phyloP scores from a whole-genome alignment of 345 rosid genomes.

The Erysimum cheiranthoides region DNA sequence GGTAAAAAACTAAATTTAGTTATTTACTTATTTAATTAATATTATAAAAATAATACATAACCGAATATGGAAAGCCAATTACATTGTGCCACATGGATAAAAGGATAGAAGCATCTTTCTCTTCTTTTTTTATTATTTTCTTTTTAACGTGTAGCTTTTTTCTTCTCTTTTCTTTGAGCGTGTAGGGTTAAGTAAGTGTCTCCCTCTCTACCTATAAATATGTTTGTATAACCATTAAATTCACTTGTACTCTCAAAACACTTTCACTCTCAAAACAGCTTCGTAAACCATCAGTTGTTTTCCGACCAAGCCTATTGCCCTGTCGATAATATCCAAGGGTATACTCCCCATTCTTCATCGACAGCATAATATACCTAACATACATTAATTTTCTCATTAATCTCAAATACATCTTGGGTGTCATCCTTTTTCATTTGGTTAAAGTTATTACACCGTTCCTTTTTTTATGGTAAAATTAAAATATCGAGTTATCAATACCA shows the following conservation, averaged over 20 bases:
- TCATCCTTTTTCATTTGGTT: slow-evolving; percentile 2
- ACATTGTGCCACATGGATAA: not conserved
- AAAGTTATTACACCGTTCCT: not conserved
- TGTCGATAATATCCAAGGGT: not conserved
- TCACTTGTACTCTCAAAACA: not conserved
- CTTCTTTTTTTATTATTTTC: not conserved
- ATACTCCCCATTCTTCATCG: not conserved
- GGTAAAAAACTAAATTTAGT: slow-evolving; percentile 14
- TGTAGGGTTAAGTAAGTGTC: slow-evolving; percentile 11
- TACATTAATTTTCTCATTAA: slow-evolving; percentile 12
- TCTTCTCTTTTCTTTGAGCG: slow-evolving; percentile 1
- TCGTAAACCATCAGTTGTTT: slow-evolving; percentile 19
- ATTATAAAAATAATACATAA: not conserved
- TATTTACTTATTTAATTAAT: slow-evolving; percentile 11
- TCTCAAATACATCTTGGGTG: slow-evolving; percentile 5
- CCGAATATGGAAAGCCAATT: slow-evolving; percentile 9
- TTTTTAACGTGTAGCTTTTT: not conserved
- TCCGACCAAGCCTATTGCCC: slow-evolving; percentile 3
- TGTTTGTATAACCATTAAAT: not conserved
- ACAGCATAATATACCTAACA: not conserved
- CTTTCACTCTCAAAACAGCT: slow-evolving; percentile 23
- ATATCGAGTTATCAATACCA: not conserved
- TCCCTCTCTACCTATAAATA: slow-evolving; percentile 27
- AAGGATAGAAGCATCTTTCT: not conserved
- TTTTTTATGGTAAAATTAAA: slow-evolving; percentile 1